A percentile compares a stretch with the other conserved stretches of the same genome.
phyloP scores from a whole-genome alignment of 2,329 filamentous ascomycete genomes.

The Colletotrichum lindemuthianum region DNA sequence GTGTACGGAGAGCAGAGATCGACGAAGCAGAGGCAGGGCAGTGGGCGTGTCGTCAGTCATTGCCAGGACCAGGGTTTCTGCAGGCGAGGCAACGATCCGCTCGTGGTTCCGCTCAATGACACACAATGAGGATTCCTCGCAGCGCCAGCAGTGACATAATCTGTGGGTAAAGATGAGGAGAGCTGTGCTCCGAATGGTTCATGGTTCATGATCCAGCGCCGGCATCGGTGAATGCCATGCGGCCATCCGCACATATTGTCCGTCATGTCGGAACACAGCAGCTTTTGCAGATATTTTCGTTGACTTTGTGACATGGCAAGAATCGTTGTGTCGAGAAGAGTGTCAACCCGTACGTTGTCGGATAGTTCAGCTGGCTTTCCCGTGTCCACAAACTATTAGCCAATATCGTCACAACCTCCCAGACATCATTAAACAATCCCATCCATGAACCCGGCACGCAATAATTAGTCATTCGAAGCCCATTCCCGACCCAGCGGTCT shows the following conservation, averaged over 20 bases:
- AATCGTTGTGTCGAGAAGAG: too few species aligned
- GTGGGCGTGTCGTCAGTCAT: not conserved
- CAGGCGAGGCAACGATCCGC: slow-evolving; percentile 6
- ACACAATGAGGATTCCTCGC: slow-evolving; percentile 16
- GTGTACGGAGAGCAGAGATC: not conserved
- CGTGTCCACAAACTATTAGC: too few species aligned
- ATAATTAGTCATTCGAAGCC: not conserved
- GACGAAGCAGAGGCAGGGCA: not conserved
- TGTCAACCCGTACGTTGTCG: too few species aligned
- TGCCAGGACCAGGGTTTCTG: not conserved
- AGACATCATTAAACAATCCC: slow-evolving; percentile 9
- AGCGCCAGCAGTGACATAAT: slow-evolving; percentile 33
- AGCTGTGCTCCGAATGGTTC: not conserved
- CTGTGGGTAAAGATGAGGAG: slow-evolving; percentile 6
- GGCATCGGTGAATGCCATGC: too few species aligned
- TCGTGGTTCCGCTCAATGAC: slow-evolving; percentile 3
- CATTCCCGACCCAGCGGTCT: slow-evolving; percentile 12
- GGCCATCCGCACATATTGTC: too few species aligned
- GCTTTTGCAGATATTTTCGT: too few species aligned
- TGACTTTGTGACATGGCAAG: too few species aligned
- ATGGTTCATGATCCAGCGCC: too few species aligned
- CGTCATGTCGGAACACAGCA: too few species aligned
- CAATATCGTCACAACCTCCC: too few species aligned
- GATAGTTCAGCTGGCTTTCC: too few species aligned
- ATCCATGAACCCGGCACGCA: not conserved